Evolutionary conservation across 2,329 filamentous ascomycete genomes (phyloP).

Genomic region (Trichoderma arundinaceum): DNA sequence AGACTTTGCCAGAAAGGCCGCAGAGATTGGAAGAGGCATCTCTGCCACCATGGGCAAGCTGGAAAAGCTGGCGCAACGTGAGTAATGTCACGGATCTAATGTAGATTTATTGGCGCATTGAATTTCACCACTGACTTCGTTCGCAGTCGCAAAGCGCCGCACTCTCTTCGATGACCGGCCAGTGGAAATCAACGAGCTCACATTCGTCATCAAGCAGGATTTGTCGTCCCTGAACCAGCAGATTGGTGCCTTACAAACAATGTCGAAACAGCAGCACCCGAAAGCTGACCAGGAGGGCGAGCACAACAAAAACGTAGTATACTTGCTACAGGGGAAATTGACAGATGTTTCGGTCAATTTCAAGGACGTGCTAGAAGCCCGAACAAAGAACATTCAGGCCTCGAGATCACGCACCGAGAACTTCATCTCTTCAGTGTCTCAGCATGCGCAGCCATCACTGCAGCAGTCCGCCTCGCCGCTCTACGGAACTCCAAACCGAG

Average conservation of each 20-base stretch:
- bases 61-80: constrained; percentile 86
- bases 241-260: constrained; percentile 79
- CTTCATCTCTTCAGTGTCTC: constrained; percentile 88
- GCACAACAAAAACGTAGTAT: constrained; percentile 96
- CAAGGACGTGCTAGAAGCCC: constrained; percentile 94
- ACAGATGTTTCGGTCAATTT: constrained; percentile 94
- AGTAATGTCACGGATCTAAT: constrained; percentile 40
- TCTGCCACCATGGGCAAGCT: constrained; percentile 92
- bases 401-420: constrained; percentile 92
- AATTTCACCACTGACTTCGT: constrained; percentile 29
- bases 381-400: constrained; percentile 97
- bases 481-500: constrained; percentile 77
- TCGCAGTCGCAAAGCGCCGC: constrained; percentile 85
- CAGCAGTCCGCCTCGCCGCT: constrained; percentile 82
- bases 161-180: constrained; percentile 97
- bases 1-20: constrained; percentile 90
- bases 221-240: constrained; percentile 82
- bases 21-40: constrained; percentile 90
- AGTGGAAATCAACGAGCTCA: constrained; percentile 95
- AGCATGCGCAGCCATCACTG: constrained; percentile 71
- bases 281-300: constrained; percentile 82
- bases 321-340: constrained; percentile 87
- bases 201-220: constrained; percentile 97
- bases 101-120: background rate
- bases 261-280: constrained; percentile 79